Percentiles rank a stretch among this genome's conserved stretches.
These are phyloP conservation scores for Aechmea fasciata DNA, from an alignment of 176 grass and related monocot species.

Conservation along the genomic window DNA sequence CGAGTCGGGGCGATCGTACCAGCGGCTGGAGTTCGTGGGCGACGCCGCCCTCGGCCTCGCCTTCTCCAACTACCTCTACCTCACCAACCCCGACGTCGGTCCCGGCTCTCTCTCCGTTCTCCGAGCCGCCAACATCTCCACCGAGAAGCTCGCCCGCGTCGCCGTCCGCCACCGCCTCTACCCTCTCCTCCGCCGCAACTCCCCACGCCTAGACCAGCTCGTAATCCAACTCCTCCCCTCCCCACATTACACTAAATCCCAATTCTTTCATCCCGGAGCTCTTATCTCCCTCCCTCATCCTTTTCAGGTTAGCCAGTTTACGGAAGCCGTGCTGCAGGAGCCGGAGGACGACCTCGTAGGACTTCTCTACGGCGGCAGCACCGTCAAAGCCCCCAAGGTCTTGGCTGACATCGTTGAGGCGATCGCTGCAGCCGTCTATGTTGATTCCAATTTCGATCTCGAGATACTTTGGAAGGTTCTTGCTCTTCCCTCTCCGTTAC, in stretches of 20 bases:
- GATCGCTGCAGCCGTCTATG: constrained; percentile 56
- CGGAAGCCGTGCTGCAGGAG: constrained; percentile 36
- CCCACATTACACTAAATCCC: neutral
- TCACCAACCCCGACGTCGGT: constrained; percentile 33
- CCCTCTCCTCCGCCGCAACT: constrained; percentile 47
- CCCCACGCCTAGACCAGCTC: constrained; percentile 37
- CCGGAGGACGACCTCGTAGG: constrained; percentile 20
- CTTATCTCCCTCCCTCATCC: neutral
- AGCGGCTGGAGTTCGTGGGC: constrained; percentile 76
- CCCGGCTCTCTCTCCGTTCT: constrained; percentile 48
- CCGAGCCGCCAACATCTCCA: constrained; percentile 62
- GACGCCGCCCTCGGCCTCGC: constrained; percentile 55
- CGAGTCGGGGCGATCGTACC: constrained; percentile 21
- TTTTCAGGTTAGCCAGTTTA: constrained; percentile 53
- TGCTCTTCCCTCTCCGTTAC: neutral
- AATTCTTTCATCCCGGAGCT: neutral
- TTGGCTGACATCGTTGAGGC: constrained; percentile 74
- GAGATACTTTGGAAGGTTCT: constrained; percentile 65
- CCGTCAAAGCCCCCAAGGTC: constrained; percentile 57
- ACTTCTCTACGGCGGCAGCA: constrained; percentile 40
- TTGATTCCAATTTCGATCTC: constrained; percentile 74
- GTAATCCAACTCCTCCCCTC: constrained; percentile 12
- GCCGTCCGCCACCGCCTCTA: constrained; percentile 55
- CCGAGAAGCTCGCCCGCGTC: constrained; percentile 63
- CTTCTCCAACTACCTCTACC: constrained; percentile 43